Percentiles rank a stretch among this genome's conserved stretches.
Evolutionary conservation across 495 filamentous ascomycete species (phyloP).

Genomic region (Cryomyces minteri): DNA sequence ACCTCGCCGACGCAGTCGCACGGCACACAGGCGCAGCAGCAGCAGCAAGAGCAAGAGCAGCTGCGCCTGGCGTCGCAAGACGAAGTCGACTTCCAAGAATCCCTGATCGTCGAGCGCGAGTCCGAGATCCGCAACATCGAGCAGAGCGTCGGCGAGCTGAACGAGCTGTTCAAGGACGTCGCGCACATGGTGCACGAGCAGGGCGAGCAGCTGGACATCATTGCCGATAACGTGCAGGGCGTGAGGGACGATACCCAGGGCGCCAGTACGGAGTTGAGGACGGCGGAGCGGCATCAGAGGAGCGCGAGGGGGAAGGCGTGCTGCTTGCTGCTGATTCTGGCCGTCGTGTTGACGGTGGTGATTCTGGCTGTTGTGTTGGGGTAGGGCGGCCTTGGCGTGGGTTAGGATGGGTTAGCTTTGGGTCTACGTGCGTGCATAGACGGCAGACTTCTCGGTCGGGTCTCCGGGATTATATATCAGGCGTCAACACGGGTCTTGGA

Average conservation of each 20-base stretch:
- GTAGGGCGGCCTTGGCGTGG: slow-evolving; percentile 9
- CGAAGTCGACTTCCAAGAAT: slow-evolving; percentile 96
- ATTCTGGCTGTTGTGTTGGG: slow-evolving; percentile 66
- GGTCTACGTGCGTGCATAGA: too few species aligned
- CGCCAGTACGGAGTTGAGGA: slow-evolving; percentile 66
- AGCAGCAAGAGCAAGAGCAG: slow-evolving; percentile 57
- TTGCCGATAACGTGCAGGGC: slow-evolving; percentile 69
- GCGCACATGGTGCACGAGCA: slow-evolving; percentile 92
- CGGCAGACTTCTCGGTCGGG: too few species aligned
- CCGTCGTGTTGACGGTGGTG: slow-evolving; percentile 73
- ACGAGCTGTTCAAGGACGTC: slow-evolving; percentile 91
- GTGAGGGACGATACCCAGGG: slow-evolving; percentile 63
- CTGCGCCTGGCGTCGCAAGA: slow-evolving; percentile 73
- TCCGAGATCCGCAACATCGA: slow-evolving; percentile 94
- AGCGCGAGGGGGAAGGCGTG: slow-evolving; percentile 82
- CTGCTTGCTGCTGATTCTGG: slow-evolving; percentile 79
- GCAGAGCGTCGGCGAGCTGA: slow-evolving; percentile 83
- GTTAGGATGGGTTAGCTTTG: too few species aligned
- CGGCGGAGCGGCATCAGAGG: slow-evolving; percentile 80
- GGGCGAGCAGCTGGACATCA: slow-evolving; percentile 75
- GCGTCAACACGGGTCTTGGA: too few species aligned
- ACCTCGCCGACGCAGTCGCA: slow-evolving; percentile 4
- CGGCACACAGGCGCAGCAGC: slow-evolving; percentile 10
- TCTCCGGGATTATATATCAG: too few species aligned
- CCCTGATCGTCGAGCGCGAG: slow-evolving; percentile 86